Percentiles rank a stretch among this genome's conserved stretches.
These are phyloP conservation scores for Pseudogymnoascus sp. DNA, from an alignment of 2,329 filamentous ascomycete species.

Conservation along the genomic window DNA sequence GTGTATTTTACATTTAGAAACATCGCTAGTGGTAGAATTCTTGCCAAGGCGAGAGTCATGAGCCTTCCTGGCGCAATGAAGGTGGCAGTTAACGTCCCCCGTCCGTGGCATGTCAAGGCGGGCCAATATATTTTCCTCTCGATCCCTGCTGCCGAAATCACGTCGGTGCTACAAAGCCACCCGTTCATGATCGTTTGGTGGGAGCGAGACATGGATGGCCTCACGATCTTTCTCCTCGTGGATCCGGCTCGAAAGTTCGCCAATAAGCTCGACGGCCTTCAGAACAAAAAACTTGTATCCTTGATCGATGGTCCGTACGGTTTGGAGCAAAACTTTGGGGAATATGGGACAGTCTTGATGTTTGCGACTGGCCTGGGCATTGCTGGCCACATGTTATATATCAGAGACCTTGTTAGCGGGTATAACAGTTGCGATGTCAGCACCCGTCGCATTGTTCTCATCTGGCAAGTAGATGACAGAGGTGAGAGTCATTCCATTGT, in stretches of 20 bases:
- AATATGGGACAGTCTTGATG: slow-evolving; percentile 17
- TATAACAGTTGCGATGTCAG: slow-evolving; percentile 18
- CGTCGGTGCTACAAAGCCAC: slow-evolving; percentile 11
- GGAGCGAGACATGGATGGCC: slow-evolving; percentile 13
- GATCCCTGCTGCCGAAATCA: slow-evolving; percentile 14
- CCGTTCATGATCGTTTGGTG: slow-evolving; percentile 19
- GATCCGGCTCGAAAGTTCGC: slow-evolving; percentile 16
- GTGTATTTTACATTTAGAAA: slow-evolving; percentile 16
- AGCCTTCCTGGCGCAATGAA: slow-evolving; percentile 11
- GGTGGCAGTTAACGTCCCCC: slow-evolving; percentile 14
- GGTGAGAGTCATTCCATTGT: neutral
- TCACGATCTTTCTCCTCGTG: slow-evolving; percentile 17
- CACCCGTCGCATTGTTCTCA: slow-evolving; percentile 15
- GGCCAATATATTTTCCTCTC: slow-evolving; percentile 16
- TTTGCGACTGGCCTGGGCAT: slow-evolving; percentile 18
- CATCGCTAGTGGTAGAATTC: slow-evolving; percentile 12
- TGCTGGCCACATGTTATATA: slow-evolving; percentile 16
- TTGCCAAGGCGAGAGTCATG: slow-evolving; percentile 13
- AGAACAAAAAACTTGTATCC: slow-evolving; percentile 3
- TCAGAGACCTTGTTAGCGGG: slow-evolving; percentile 18
- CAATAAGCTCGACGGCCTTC: slow-evolving; percentile 2
- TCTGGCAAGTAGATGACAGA: slow-evolving; percentile 14
- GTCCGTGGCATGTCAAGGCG: slow-evolving; percentile 15
- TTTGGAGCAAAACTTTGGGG: slow-evolving; percentile 12
- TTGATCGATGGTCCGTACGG: slow-evolving; percentile 17